Conservation (phyloP, 106 monocot genomes). For the Allium cepa region DNA sequence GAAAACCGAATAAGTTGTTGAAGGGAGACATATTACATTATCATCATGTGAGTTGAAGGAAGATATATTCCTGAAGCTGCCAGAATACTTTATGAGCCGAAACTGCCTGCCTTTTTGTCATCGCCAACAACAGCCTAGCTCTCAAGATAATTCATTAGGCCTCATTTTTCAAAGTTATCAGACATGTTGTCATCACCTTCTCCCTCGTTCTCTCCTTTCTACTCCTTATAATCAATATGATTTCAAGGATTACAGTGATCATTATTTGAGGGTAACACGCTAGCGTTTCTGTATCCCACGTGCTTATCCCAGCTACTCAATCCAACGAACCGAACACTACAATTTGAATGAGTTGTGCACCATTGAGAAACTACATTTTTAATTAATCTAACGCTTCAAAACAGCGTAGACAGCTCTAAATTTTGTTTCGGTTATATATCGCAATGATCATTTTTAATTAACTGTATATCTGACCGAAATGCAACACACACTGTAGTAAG, state of each 20-base stretch:
- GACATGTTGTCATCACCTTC: slow-evolving; percentile 21
- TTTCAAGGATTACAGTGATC: slow-evolving; percentile 25
- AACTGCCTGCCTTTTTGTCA: slow-evolving; percentile 50
- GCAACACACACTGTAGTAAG: too few relatives aligned
- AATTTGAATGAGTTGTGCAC: slow-evolving; percentile 58
- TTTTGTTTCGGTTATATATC: too few relatives aligned
- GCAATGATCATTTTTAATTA: too few relatives aligned
- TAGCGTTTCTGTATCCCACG: slow-evolving; percentile 87
- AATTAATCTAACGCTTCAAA: too few relatives aligned
- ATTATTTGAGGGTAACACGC: slow-evolving; percentile 45
- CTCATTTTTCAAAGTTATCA: slow-evolving; percentile 38
- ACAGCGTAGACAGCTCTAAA: too few relatives aligned
- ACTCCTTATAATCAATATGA: slow-evolving; percentile 41
- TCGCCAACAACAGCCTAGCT: slow-evolving; percentile 73
- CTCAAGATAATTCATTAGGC: slow-evolving; percentile 60
- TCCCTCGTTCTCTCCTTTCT: slow-evolving; percentile 21
- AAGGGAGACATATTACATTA: slow-evolving; percentile 55
- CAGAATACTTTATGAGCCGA: slow-evolving; percentile 76
- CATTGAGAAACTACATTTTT: slow-evolving; percentile 77
- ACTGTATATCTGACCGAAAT: too few relatives aligned
- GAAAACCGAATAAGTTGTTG: slow-evolving; percentile 47
- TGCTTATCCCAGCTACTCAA: slow-evolving; percentile 97
- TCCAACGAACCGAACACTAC: slow-evolving; percentile 73
- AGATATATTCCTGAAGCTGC: slow-evolving; percentile 58
- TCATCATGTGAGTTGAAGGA: slow-evolving; percentile 18